Evolutionary conservation across 306 rosid genomes (phyloP), one percentile per base, ranked within the genome.

Genomic region (Sesbania bispinosa): DNA sequence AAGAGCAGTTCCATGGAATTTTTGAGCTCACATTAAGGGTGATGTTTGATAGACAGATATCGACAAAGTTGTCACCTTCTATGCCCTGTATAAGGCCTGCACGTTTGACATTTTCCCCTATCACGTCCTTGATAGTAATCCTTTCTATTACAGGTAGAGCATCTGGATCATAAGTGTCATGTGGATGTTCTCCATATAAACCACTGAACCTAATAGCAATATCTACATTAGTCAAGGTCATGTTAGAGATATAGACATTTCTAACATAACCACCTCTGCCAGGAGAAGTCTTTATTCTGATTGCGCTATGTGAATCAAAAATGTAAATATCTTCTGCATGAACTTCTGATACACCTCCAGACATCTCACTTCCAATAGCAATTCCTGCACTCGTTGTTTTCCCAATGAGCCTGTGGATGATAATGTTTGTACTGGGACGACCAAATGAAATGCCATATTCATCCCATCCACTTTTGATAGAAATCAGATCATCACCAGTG

Each of bases 391-490:
- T 82, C 47, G 71, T 72, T 46, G 89, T 79, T 74, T 54, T 73
- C 42, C 96, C 89, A 0, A 54, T 24, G 16, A 89, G 80, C 64
- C 93, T 55, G 24, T 14, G 77, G 73, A 89, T 85, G 64, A 47
- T 51, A 38, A 89, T 85, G 75, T 85, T 80, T 74, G 80, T 85
- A 71, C 93, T 85, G 10, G 96, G 96, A 46, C 85, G 86, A 26
- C 88, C 93, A 70, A 75, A 87, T 15, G 84, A 71, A 73, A 74
- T 83, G 54, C 96, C 96, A 79, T 85, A 89, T 80, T 73, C 89
- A 73, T 89, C 96, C 96, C 96, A 89, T 42, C 96, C 96, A 67
- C 90, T 89, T 82, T 89, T 89, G 62, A 89, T 84, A 38, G 93
- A 71, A 54, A 89, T 79, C 74, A 87, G 76, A 75, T 89, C 96